Base-by-base conservation (phyloP, 106 monocot genomes). In the Agapanthus africanus region DNA sequence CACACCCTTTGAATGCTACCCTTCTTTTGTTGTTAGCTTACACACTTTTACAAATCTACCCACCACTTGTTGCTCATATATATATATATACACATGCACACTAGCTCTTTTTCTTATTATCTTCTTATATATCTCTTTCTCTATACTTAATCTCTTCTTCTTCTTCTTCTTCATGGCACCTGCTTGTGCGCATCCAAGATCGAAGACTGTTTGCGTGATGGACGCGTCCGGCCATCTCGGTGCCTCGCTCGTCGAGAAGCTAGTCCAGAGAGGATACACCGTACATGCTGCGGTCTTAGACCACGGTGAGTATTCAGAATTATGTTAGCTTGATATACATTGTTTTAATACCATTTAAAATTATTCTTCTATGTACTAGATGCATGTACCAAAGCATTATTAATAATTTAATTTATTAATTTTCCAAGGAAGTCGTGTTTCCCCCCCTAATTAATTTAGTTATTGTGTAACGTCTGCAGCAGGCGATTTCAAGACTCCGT, bases 171-270 rank as follows among this genome's bases (percentile, higher is more conserved):
- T n/a, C 39, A 74, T 66, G 74, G 61, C 65, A 28, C 70, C 39
- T 35, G 63, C 71, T 31, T 51, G 54, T 64, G 13, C 44, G 65
- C 46, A 27, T 44, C 67, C 9, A 18, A 6, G 36, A 22, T 30
- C 46, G 23, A 82, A 80, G 61, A 81, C 70, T 13, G 93, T 93
- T 15, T 93, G 93, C 74, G 86, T 93, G 11, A 82, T 93, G 83
- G 93, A 93, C 71, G 89, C 84, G 4, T 80, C 79, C 16, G 65
- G 77, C 42, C 54, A 59, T 11, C 75, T 89, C 7, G 93, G 93
- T 22, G 42, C 36, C 16, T 59, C 79, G 0, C 83, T 93, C 26
- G 90, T 90, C 27, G 76, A 85, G 46, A 64, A 73, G 5, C 84
- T 93, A 40, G 82, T 93, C 22, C 76, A 74, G 9, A 63, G 79